Base-by-base conservation (phyloP, 2,329 filamentous ascomycete species). In the Cladophialophora carrionii region DNA sequence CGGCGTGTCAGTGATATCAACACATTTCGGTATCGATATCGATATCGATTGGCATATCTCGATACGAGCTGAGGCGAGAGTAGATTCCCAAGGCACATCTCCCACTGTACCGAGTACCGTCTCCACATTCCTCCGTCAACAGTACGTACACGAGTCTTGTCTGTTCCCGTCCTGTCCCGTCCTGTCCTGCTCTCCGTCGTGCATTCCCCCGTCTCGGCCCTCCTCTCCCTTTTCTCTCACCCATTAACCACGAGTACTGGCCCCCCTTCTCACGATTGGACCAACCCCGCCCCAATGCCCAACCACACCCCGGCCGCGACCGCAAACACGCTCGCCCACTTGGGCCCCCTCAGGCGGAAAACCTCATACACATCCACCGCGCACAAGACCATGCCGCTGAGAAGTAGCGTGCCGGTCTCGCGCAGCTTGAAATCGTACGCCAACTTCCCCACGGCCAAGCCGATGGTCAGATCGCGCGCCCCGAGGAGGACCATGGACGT, bases 351-450 rank as follows among this genome's bases (percentile, higher is more conserved):
- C 10, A 53, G 61, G 24, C 41, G 49, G 29, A 54, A 68, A 26
- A 67, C 60, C 26, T 60, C 34, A 57, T 54, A 48, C 7, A 67
- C 59, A 56, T 70, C 68, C 8, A 49, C 64, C 4, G 41, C 66
- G 46, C 66, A 67, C 12, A 70, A 51, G 4, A 67, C 64, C 49
- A 67, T 53, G 12, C 68, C 64, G 17, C 54, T 60, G 22, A 70
- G 55, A 14, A 70, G 62, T n/a, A 68, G 17, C 29, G 62, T 63
- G 5, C 63, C 68, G 20, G 66, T 60, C 7, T 67, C 68, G 1
- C 63, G 68, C 1, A 73, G 64, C 17, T 70, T 63, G 10, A 72
- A 68, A 14, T 82, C 78, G 43, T 81, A 80, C 43, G 81, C 80
- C 0, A 79, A 81, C 4, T 78, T 79, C 4, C 78, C 79, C 1